Evolutionary conservation across 1,284 basidiomycete genomes (phyloP).

Genomic region (Puccinia hordei): DNA sequence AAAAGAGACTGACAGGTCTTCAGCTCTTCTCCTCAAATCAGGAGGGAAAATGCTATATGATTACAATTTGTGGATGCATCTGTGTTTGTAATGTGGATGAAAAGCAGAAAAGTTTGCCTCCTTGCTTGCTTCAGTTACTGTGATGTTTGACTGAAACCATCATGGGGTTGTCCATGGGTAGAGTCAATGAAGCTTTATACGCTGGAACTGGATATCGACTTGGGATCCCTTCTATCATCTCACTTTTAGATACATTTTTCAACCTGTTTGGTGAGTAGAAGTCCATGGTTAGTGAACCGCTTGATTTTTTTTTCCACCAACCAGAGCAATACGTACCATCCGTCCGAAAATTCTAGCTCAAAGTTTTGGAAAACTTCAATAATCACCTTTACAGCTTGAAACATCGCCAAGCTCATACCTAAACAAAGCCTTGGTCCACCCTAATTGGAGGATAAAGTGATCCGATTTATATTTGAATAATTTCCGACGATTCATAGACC

Average conservation of each 20-base stretch:
- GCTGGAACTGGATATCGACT: constrained; percentile 1
- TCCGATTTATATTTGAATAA: not conserved
- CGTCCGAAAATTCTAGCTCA: constrained; percentile 33
- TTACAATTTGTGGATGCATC: no score
- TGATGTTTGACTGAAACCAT: constrained; percentile 14
- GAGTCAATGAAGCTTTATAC: constrained; percentile 22
- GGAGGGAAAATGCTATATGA: no score
- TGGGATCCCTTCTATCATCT: not conserved
- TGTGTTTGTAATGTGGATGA: not conserved
- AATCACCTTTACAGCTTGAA: constrained; percentile 20
- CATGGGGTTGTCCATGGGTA: constrained; percentile 12
- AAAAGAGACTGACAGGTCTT: no score
- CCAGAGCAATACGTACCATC: constrained; percentile 15
- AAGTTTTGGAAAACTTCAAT: constrained; percentile 34
- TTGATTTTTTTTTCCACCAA: not conserved
- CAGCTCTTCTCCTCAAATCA: no score
- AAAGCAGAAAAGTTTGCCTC: not conserved
- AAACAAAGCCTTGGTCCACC: constrained; percentile 43
- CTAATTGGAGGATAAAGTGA: not conserved
- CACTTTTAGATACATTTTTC: constrained; percentile 16
- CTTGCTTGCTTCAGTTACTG: not conserved
- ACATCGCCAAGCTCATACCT: constrained; percentile 40
- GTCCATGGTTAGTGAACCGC: not conserved
- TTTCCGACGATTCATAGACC: not conserved
- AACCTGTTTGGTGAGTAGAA: constrained; percentile 1